phyloP scores from a whole-genome alignment of 2,329 filamentous ascomycete genomes.

The Akanthomyces muscarius region DNA sequence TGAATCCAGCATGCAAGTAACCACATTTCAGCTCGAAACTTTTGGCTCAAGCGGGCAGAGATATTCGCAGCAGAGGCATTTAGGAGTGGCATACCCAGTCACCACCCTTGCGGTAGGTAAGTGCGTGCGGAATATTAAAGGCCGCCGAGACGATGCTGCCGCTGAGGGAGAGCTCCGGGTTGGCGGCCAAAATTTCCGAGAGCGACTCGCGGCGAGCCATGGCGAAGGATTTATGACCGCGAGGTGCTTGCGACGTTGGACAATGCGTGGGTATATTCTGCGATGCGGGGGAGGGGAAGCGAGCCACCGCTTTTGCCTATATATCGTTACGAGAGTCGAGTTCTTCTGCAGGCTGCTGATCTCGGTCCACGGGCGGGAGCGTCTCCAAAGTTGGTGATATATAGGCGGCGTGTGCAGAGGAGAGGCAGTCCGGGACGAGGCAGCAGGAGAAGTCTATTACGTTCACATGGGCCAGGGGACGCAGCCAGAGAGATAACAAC shows the following conservation, averaged over 20 bases:
- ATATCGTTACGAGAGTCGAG: neutral
- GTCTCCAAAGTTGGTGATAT: neutral
- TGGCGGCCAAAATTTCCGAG: constrained; percentile 50
- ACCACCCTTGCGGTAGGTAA: constrained; percentile 54
- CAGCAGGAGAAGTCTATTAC: neutral
- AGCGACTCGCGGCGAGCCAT: constrained; percentile 49
- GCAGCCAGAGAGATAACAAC: constrained; percentile 4
- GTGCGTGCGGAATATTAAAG: constrained; percentile 58
- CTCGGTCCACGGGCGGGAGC: neutral
- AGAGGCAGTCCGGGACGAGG: neutral
- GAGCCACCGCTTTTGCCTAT: neutral
- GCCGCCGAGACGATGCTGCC: constrained; percentile 65
- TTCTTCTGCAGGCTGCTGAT: neutral
- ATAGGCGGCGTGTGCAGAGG: neutral
- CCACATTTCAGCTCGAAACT: neutral
- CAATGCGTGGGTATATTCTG: constrained; percentile 1
- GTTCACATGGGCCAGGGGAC: constrained; percentile 15
- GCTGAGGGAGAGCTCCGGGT: constrained; percentile 55
- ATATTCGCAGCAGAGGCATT: constrained; percentile 5
- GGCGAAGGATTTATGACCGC: constrained; percentile 24
- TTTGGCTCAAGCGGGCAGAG: neutral
- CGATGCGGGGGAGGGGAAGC: constrained; percentile 17
- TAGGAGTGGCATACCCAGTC: constrained; percentile 49
- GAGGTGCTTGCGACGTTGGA: constrained; percentile 16
- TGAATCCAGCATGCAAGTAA: neutral